Evolutionary conservation across 441 rosid species (phyloP).

Genomic region (Arabidopsis hybrid): DNA sequence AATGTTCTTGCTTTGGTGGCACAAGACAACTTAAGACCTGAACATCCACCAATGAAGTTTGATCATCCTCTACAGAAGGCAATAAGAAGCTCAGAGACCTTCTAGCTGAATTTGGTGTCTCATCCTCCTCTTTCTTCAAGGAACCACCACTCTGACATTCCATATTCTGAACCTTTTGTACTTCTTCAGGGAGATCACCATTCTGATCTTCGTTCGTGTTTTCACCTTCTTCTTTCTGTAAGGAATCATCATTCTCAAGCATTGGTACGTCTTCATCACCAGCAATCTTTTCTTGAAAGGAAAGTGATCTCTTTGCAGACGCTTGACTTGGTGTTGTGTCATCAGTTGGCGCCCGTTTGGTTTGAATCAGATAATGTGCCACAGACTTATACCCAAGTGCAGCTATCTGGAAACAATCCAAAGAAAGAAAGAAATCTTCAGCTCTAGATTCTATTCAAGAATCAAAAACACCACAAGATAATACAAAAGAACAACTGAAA

Average conservation of each 20-base stretch:
- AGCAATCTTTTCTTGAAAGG: constrained; percentile 53
- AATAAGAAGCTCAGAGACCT: constrained; percentile 51
- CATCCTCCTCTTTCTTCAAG: constrained; percentile 32
- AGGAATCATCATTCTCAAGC: constrained; percentile 2
- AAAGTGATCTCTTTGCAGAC: constrained; percentile 74
- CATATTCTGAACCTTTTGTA: constrained; percentile 11
- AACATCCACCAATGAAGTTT: constrained; percentile 29
- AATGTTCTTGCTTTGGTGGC: constrained; percentile 6
- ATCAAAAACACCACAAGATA: not conserved
- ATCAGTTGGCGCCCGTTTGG: constrained; percentile 43
- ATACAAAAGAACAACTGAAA: not conserved
- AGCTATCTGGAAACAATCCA: constrained; percentile 51
- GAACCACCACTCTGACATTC: constrained; percentile 1
- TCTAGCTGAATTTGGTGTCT: constrained; percentile 42
- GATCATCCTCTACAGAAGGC: constrained; percentile 20
- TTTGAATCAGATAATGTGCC: constrained; percentile 90
- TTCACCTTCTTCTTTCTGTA: constrained; percentile 37
- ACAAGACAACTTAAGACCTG: constrained; percentile 5
- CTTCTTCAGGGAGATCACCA: constrained; percentile 27
- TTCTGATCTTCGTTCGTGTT: constrained; percentile 1
- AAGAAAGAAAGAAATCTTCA: constrained; percentile 33
- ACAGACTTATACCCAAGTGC: constrained; percentile 85
- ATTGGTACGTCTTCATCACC: constrained; percentile 19
- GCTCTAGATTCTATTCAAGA: constrained; percentile 28
- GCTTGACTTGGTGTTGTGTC: constrained; percentile 49